Evolutionary conservation across 2,329 filamentous ascomycete genomes (phyloP).

Genomic region (Malbranchea cinnamomea): DNA sequence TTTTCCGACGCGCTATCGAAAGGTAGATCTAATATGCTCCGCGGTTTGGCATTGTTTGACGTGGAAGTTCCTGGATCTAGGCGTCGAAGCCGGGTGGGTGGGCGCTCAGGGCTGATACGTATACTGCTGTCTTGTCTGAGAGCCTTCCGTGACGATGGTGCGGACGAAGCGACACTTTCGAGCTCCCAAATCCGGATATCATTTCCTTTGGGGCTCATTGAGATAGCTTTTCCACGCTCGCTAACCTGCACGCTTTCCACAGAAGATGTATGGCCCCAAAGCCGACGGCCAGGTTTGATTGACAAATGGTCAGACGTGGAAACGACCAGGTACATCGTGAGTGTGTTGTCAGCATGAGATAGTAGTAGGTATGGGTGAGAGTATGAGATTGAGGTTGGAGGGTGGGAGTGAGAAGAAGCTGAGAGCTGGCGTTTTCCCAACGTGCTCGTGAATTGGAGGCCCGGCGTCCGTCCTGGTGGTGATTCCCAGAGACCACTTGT

Average conservation of each 20-base stretch:
- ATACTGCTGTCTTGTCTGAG: constrained; percentile 38
- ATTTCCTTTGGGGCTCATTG: constrained; percentile 66
- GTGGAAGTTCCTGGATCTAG: constrained; percentile 3
- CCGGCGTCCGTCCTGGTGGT: too few relatives aligned
- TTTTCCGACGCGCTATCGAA: constrained; percentile 12
- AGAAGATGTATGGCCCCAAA: constrained; percentile 86
- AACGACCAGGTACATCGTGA: constrained; percentile 67
- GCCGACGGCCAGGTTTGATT: constrained; percentile 56
- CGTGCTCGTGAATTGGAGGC: not conserved
- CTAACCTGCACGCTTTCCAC: constrained; percentile 78
- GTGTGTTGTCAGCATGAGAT: constrained; percentile 73
- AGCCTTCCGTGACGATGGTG: constrained; percentile 27
- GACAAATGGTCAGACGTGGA: constrained; percentile 51
- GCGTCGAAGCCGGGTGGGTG: constrained; percentile 3
- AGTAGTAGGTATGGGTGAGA: constrained; percentile 75
- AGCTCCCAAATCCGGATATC: constrained; percentile 81
- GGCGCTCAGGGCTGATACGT: constrained; percentile 30
- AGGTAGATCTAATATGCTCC: too few relatives aligned
- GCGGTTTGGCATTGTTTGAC: not conserved
- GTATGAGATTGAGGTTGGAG: constrained; percentile 53
- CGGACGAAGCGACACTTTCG: constrained; percentile 49
- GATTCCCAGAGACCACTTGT: not conserved
- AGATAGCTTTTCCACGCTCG: constrained; percentile 72
- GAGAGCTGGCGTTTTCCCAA: not conserved
- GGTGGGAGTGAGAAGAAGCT: constrained; percentile 14